These are phyloP conservation scores for Flaveria sonorensis DNA, from an alignment of 129 eudicot species.

Conservation along the genomic window DNA sequence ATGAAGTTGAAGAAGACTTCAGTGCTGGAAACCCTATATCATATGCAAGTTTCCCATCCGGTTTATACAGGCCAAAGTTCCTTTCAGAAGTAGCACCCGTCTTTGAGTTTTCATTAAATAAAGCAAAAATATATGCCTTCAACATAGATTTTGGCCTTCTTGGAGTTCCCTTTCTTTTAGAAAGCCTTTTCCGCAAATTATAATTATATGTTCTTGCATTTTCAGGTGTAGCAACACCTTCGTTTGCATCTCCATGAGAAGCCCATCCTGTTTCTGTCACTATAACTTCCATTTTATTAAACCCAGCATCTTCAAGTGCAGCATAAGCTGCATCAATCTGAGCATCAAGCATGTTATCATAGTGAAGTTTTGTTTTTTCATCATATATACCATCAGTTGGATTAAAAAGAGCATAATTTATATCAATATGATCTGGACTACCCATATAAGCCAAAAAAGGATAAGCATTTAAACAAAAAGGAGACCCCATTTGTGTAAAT, in stretches of 20 bases:
- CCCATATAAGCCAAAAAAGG: constrained; percentile 88
- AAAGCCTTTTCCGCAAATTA: constrained; percentile 80
- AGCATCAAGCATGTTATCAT: constrained; percentile 96
- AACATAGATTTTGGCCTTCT: constrained; percentile 63
- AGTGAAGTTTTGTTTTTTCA: constrained; percentile 63
- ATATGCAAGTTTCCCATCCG: constrained; percentile 76
- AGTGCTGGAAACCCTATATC: constrained; percentile 77
- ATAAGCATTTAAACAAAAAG: constrained; percentile 90
- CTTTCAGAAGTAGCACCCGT: constrained; percentile 75
- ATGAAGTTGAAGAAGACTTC: constrained; percentile 57
- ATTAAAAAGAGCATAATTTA: constrained; percentile 84
- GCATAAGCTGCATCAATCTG: constrained; percentile 91
- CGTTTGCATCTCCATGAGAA: constrained; percentile 80
- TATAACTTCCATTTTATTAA: constrained; percentile 79
- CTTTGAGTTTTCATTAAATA: constrained; percentile 75
- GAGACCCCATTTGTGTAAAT: constrained; percentile 73
- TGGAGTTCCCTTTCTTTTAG: constrained; percentile 89
- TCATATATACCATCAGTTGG: constrained; percentile 60
- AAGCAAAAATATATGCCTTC: constrained; percentile 82
- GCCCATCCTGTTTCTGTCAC: constrained; percentile 99
- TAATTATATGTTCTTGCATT: constrained; percentile 86
- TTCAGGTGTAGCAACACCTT: constrained; percentile 68
- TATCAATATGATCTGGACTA: constrained; percentile 65
- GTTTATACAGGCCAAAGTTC: constrained; percentile 78
- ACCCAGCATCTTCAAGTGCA: constrained; percentile 84